Conservation (phyloP, 169 alveolate species). For the Plasmodium yoelii region DNA sequence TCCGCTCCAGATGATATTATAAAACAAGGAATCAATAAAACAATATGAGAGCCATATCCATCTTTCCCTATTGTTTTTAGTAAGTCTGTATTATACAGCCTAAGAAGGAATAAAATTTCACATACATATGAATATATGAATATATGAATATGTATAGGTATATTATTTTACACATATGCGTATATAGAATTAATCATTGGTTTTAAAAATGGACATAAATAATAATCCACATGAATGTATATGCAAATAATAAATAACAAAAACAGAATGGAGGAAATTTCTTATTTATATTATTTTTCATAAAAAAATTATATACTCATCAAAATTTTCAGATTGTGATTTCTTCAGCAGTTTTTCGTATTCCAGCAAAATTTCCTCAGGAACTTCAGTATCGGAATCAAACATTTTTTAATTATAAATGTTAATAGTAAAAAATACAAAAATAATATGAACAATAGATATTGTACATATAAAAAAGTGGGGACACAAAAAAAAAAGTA, state of each 20-base stretch:
- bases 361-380: conserved; percentile 50
- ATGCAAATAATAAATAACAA: background rate
- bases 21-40: conserved; percentile 61
- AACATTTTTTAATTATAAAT: conserved; percentile 21
- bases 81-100: conserved; percentile 58
- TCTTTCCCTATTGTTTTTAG: conserved; percentile 60
- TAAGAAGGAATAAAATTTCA: background rate
- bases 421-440: background rate
- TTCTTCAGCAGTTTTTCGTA: conserved; percentile 61
- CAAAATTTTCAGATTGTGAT: conserved; percentile 63
- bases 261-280: background rate
- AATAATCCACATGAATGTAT: too few relatives aligned
- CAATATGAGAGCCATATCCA: conserved; percentile 69
- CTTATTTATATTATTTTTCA: too few relatives aligned
- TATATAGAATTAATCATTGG: too few relatives aligned
- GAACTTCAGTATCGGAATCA: conserved; percentile 72
- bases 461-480: conserved; percentile 1
- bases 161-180: too few relatives aligned
- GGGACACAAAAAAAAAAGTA: conserved; percentile 5
- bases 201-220: too few relatives aligned
- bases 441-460: background rate
- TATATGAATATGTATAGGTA: too few relatives aligned
- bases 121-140: too few relatives aligned
- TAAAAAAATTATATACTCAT: conserved; percentile 26
- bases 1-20: conserved; percentile 58